Evolutionary conservation across 805 yeast genomes (phyloP).

Genomic region (Nadsonia fulvescens): DNA sequence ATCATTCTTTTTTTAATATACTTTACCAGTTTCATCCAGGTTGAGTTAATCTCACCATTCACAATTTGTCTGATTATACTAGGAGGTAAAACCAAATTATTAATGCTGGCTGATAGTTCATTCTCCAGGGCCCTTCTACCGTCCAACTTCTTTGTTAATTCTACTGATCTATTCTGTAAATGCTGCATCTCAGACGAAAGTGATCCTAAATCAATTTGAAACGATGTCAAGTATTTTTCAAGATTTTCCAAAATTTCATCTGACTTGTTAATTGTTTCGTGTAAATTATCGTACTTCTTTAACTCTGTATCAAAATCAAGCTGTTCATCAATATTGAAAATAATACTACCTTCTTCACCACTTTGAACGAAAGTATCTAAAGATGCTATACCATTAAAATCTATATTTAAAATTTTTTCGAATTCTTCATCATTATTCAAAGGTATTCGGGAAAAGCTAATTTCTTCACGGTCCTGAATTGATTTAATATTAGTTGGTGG

Average conservation of each 20-base stretch:
- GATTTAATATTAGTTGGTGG: too few species aligned
- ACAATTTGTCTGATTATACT: slow-evolving; percentile 39
- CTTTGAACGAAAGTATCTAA: too few species aligned
- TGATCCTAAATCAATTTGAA: slow-evolving; percentile 38
- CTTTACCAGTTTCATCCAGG: slow-evolving; percentile 30
- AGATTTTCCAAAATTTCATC: slow-evolving; percentile 26
- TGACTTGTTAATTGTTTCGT: too few species aligned
- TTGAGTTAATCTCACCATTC: slow-evolving; percentile 34
- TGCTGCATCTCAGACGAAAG: slow-evolving; percentile 44
- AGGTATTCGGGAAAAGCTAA: too few species aligned
- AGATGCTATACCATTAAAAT: too few species aligned
- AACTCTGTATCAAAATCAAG: too few species aligned
- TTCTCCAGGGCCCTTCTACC: slow-evolving; percentile 30
- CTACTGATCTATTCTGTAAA: slow-evolving; percentile 34
- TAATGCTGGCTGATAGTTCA: slow-evolving; percentile 53
- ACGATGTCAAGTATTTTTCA: slow-evolving; percentile 31
- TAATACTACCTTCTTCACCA: too few species aligned
- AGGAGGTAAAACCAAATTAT: slow-evolving; percentile 64
- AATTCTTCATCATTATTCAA: too few species aligned
- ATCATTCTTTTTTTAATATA: slow-evolving; percentile 8
- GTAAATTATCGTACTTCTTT: too few species aligned
- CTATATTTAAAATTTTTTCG: too few species aligned
- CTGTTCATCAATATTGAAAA: too few species aligned
- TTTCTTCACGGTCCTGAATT: too few species aligned
- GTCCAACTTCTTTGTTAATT: slow-evolving; percentile 29